Percentiles rank a stretch among this genome's conserved stretches.
Evolutionary conservation across 2,329 filamentous ascomycete species (phyloP).

Genomic region (Diaporthe vaccinii): DNA sequence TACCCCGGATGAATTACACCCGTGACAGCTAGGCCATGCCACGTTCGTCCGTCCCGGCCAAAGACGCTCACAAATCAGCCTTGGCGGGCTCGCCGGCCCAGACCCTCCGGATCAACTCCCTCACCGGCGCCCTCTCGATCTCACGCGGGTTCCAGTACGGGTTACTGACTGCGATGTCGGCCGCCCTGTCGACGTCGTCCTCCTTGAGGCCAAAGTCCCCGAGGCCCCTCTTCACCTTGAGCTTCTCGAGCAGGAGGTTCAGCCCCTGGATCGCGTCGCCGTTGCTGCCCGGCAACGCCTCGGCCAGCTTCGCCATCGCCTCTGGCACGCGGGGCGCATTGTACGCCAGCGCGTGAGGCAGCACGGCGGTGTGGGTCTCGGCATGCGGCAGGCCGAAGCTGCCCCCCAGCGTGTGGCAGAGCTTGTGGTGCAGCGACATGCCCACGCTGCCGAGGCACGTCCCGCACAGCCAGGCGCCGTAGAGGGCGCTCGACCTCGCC

Average conservation of each 20-base stretch:
- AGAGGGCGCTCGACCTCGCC: conserved; percentile 67
- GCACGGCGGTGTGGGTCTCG: conserved; percentile 73
- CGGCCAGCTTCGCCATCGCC: conserved; percentile 65
- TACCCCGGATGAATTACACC: not conserved
- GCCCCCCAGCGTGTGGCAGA: conserved; percentile 75
- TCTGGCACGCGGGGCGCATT: conserved; percentile 69
- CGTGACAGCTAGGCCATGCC: not conserved
- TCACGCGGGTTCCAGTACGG: conserved; percentile 70
- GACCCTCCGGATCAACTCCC: conserved; percentile 67
- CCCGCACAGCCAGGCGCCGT: conserved; percentile 76
- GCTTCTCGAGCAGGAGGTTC: conserved; percentile 66
- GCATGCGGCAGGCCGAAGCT: conserved; percentile 75
- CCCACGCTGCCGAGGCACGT: conserved; percentile 70
- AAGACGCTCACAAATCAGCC: conserved; percentile 60
- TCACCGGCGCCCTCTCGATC: conserved; percentile 63
- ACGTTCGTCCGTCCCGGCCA: no score
- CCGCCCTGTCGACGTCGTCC: conserved; percentile 68
- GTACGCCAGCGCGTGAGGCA: conserved; percentile 74
- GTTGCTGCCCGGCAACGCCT: conserved; percentile 66
- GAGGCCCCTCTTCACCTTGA: conserved; percentile 65
- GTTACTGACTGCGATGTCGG: conserved; percentile 67
- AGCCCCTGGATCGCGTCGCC: conserved; percentile 70
- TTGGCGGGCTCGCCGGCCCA: conserved; percentile 70
- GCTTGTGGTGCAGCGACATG: conserved; percentile 77
- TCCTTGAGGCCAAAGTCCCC: conserved; percentile 70